Evolutionary conservation across 2,329 filamentous ascomycete species (phyloP), one percentile per base, ranked within the genome.

Genomic region (Talaromyces rugulosus): DNA sequence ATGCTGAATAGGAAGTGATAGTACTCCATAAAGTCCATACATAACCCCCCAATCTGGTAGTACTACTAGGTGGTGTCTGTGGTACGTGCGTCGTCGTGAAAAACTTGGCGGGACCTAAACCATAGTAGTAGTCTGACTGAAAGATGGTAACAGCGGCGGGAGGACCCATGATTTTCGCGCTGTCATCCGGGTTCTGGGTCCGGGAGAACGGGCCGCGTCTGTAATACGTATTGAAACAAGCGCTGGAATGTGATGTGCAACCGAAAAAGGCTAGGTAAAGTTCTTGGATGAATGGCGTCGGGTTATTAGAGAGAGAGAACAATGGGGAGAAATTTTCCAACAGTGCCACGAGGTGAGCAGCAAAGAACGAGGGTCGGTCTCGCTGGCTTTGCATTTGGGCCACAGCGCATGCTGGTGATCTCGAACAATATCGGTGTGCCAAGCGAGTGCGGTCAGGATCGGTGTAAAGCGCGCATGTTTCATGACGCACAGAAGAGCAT

Each of bases 171-270:
- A 23, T 34, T 55, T 12, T 40, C 31, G 18, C 42, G 23, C 59
- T 55, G 59, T 28, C 50, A 31, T 42, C n/a, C 11, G 53, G 42
- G 44, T 28, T 44, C 51, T 62, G 50, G 56, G n/a, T 47, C 59
- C 53, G 59, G 51, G 52, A 58, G 33, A 33, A 58, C 55, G 59
- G 59, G 42, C 59, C 59, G 59, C 27, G 59, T 33, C 16, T 55
- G 36, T 30, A 34, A 56, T 58, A 40, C 18, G 30, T 23, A 36
- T 16, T 42, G 36, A 28, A 28, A 30, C 36, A 53, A 27, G 44
- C 47, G 31, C 31, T 56, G 52, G 57, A 62, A 62, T 62, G 61
- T 62, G 57, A 42, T 8, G 51, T 40, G 50, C 40, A 30, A 30
- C 27, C 30, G 11, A 54, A 56, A 28, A 51, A 47, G 27, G 7